Conservation (phyloP, 768 basidiomycete species). For the Mycena leptocephala region DNA sequence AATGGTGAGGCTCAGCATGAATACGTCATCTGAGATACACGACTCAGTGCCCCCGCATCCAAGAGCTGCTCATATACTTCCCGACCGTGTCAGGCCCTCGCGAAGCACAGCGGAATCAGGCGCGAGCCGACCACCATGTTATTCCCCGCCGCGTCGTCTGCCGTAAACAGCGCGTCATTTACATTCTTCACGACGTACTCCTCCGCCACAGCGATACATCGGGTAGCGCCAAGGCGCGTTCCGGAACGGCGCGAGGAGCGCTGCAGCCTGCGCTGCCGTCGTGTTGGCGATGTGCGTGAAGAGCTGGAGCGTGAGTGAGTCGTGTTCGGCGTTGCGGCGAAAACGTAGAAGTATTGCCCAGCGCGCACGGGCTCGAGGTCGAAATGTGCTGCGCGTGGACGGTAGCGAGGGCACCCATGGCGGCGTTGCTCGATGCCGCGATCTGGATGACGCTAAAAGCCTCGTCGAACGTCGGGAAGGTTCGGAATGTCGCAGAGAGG, state of each 20-base stretch:
- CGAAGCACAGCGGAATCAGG: slow-evolving; percentile 20
- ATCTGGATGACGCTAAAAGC: slow-evolving; percentile 41
- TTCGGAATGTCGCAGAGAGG: no score
- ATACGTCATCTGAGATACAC: slow-evolving; percentile 2
- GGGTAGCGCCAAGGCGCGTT: slow-evolving; percentile 32
- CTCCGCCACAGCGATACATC: slow-evolving; percentile 26
- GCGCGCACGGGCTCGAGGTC: slow-evolving; percentile 48
- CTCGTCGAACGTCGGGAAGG: no score
- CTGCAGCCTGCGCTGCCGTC: background rate
- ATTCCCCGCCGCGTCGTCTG: slow-evolving; percentile 31
- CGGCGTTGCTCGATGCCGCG: slow-evolving; percentile 32
- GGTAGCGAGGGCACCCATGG: slow-evolving; percentile 44
- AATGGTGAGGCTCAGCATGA: slow-evolving; percentile 9
- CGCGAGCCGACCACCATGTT: slow-evolving; percentile 37
- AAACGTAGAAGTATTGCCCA: slow-evolving; percentile 49
- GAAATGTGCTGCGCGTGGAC: no score
- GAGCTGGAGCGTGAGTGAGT: slow-evolving; percentile 6
- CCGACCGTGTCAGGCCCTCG: slow-evolving; percentile 30
- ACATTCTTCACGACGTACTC: slow-evolving; percentile 14
- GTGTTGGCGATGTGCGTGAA: slow-evolving; percentile 43
- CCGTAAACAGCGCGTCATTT: slow-evolving; percentile 32
- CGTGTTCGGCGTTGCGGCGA: slow-evolving; percentile 16
- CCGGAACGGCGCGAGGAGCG: slow-evolving; percentile 39
- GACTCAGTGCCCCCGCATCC: slow-evolving; percentile 29
- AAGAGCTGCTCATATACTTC: slow-evolving; percentile 41